A percentile compares a stretch with the other conserved stretches of the same genome.
phyloP scores from a whole-genome alignment of 768 basidiomycete genomes.

The Leccinum longicurvipes region DNA sequence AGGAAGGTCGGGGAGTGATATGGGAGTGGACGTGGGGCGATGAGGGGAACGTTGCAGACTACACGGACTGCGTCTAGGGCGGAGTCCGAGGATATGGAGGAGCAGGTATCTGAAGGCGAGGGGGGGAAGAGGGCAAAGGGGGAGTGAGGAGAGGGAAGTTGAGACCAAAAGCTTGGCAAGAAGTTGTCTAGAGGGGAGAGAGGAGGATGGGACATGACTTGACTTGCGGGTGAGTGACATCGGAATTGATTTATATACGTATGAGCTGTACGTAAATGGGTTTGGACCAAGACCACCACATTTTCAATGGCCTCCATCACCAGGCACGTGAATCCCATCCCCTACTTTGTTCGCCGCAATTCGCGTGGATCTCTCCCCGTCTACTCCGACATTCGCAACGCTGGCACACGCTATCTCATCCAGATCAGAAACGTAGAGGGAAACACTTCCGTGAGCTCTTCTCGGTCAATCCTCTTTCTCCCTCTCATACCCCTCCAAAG shows the following conservation, averaged over 20 bases:
- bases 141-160: background rate
- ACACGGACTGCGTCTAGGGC: slow-evolving; percentile 39
- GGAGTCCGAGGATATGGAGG: slow-evolving; percentile 24
- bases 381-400: slow-evolving; percentile 71
- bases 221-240: too few species aligned
- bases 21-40: slow-evolving; percentile 66
- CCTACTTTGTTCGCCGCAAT: slow-evolving; percentile 67
- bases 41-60: slow-evolving; percentile 63
- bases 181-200: slow-evolving; percentile 27
- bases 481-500: slow-evolving; percentile 32
- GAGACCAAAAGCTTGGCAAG: background rate
- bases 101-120: slow-evolving; percentile 42
- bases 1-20: slow-evolving; percentile 69
- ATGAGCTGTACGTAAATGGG: too few species aligned
- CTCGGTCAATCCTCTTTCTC: background rate
- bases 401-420: slow-evolving; percentile 53
- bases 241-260: too few species aligned
- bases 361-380: slow-evolving; percentile 66
- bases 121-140: slow-evolving; percentile 23
- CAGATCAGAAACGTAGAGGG: slow-evolving; percentile 71
- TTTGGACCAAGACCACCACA: slow-evolving; percentile 5
- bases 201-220: background rate
- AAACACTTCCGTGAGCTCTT: slow-evolving; percentile 47
- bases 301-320: slow-evolving; percentile 13
- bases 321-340: slow-evolving; percentile 16